Evolutionary conservation across 202 grass and related monocot genomes (phyloP).

Genomic region (Hordeum pubiflorum): DNA sequence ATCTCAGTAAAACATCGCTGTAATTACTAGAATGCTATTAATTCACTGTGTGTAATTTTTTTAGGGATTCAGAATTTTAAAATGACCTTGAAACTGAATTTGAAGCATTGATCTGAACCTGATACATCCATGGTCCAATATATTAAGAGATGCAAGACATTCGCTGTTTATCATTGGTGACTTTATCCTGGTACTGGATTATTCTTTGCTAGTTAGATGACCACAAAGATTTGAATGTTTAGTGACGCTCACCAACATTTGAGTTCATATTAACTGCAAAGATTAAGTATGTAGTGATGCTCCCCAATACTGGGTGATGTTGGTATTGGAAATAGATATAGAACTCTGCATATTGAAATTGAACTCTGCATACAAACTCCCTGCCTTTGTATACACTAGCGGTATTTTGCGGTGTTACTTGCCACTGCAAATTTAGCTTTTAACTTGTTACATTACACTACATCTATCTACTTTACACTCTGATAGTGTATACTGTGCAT

Average conservation of each 20-base stretch:
- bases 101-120: background rate
- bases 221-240: background rate
- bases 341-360: background rate
- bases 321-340: background rate
- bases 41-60: background rate
- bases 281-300: background rate
- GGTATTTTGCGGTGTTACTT: background rate
- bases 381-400: background rate
- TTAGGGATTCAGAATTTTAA: background rate
- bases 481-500: conserved; percentile 18
- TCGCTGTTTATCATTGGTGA: background rate
- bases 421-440: background rate
- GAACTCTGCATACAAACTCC: background rate
- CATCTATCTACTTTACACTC: conserved; percentile 25
- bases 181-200: background rate
- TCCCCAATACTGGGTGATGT: background rate
- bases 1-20: background rate
- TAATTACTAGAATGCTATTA: background rate
- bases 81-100: background rate
- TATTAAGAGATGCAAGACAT: background rate
- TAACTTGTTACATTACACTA: background rate
- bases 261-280: background rate
- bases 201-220: conserved; percentile 1
- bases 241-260: background rate
- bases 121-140: background rate